Evolutionary conservation across 768 basidiomycete species (phyloP).

Genomic region (Gyrodon lividus): DNA sequence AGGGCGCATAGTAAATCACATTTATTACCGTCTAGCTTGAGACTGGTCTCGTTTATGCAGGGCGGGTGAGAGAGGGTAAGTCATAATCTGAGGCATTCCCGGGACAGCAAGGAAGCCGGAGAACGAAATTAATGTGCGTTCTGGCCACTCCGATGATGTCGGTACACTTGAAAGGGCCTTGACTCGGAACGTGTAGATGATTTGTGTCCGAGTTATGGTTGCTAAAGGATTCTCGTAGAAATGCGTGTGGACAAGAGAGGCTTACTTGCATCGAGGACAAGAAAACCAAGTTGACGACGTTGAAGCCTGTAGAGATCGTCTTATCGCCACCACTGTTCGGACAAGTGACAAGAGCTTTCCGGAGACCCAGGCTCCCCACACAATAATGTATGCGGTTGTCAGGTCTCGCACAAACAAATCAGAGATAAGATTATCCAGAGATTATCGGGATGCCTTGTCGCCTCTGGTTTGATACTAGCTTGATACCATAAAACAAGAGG

Average conservation of each 20-base stretch:
- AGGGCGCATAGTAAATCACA: too few relatives aligned
- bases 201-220: too few relatives aligned
- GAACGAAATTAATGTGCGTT: neutral
- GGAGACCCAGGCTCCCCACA: too few relatives aligned
- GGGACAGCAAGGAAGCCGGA: neutral
- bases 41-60: neutral
- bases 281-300: neutral
- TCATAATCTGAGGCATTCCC: neutral
- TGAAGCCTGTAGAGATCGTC: too few relatives aligned
- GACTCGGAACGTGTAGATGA: too few relatives aligned
- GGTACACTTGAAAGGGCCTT: too few relatives aligned
- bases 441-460: neutral
- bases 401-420: neutral
- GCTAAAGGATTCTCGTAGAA: too few relatives aligned
- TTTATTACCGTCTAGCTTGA: neutral
- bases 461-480: neutral
- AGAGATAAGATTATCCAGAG: neutral
- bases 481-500: neutral
- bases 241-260: too few relatives aligned
- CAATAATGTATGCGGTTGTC: neutral
- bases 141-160: neutral
- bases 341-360: too few relatives aligned
- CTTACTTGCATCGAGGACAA: neutral
- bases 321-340: too few relatives aligned
- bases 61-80: neutral